Percentiles rank a stretch among this genome's conserved stretches.
phyloP scores from a whole-genome alignment of 202 grass and related monocot species.

The Elaeis oleifera region DNA sequence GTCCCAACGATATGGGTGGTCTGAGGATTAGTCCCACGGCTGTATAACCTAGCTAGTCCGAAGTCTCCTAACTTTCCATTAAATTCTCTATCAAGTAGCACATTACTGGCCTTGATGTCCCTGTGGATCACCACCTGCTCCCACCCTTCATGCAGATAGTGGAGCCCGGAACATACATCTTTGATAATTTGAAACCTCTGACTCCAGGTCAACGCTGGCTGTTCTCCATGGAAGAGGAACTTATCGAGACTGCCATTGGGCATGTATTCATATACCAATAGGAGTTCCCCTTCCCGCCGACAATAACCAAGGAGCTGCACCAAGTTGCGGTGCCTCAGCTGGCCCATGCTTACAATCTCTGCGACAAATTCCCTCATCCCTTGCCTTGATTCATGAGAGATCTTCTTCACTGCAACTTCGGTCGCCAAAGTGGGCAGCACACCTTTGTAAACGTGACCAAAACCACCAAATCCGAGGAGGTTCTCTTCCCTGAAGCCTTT shows the following conservation, averaged over 20 bases:
- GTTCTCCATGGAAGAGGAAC: too few relatives aligned
- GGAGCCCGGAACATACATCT: too few relatives aligned
- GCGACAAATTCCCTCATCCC: slow-evolving; percentile 4
- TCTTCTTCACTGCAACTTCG: not conserved
- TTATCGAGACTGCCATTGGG: too few relatives aligned
- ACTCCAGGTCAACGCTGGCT: too few relatives aligned
- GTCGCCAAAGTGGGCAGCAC: not conserved
- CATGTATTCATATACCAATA: not conserved
- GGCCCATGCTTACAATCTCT: slow-evolving; percentile 1
- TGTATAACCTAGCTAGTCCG: too few relatives aligned
- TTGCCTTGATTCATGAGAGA: not conserved
- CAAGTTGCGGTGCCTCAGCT: slow-evolving; percentile 6
- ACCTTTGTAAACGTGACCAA: not conserved
- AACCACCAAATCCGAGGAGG: slow-evolving; percentile 2
- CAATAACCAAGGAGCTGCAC: slow-evolving; percentile 10
- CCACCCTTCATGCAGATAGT: too few relatives aligned
- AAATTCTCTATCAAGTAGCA: too few relatives aligned
- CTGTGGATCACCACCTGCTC: slow-evolving; percentile 1
- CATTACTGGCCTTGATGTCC: slow-evolving; percentile 5
- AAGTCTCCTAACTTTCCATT: too few relatives aligned
- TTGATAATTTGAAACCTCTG: too few relatives aligned
- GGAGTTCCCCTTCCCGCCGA: not conserved
- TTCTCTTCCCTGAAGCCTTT: slow-evolving; percentile 1
- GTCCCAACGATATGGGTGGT: too few relatives aligned
- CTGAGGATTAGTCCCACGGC: too few relatives aligned